Conservation (phyloP, 1,284 basidiomycete genomes). For the Paramarasmius palmivorus region DNA sequence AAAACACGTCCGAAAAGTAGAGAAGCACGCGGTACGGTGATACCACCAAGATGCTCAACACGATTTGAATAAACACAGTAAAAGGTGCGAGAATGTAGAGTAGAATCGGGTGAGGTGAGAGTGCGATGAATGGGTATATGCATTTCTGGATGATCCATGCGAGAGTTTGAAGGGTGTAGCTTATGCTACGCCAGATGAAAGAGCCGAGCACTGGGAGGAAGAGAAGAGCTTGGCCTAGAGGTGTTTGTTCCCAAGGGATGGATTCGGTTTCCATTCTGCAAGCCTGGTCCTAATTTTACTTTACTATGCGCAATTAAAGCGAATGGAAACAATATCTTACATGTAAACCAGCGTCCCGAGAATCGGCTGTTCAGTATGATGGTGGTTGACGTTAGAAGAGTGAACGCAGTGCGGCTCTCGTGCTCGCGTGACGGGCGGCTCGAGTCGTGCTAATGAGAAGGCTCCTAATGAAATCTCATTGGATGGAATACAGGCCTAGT, state of each 20-base stretch:
- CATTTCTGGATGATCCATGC: conserved; percentile 17
- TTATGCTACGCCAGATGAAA: not conserved
- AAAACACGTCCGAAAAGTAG: conserved; percentile 46
- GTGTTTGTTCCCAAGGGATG: not conserved
- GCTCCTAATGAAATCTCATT: too few relatives aligned
- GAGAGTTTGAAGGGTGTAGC: not conserved
- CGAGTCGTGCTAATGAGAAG: too few relatives aligned
- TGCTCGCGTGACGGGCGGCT: too few relatives aligned
- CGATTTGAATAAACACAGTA: conserved; percentile 41
- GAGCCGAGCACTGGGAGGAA: not conserved
- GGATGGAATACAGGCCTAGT: too few relatives aligned
- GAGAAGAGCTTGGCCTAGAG: not conserved
- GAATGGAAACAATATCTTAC: too few relatives aligned
- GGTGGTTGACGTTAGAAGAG: too few relatives aligned
- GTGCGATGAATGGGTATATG: conserved; percentile 30
- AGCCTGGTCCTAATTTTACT: too few relatives aligned
- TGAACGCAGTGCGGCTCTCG: too few relatives aligned
- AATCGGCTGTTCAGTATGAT: too few relatives aligned
- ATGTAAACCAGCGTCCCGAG: too few relatives aligned
- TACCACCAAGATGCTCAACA: conserved; percentile 42
- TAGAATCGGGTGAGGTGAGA: conserved; percentile 36
- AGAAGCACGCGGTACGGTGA: conserved; percentile 44
- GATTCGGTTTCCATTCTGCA: not conserved
- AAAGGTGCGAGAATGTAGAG: conserved; percentile 53
- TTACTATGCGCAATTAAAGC: too few relatives aligned